Evolutionary conservation across 1,284 basidiomycete species (phyloP).

Genomic region (Ceratobasidium sp.): DNA sequence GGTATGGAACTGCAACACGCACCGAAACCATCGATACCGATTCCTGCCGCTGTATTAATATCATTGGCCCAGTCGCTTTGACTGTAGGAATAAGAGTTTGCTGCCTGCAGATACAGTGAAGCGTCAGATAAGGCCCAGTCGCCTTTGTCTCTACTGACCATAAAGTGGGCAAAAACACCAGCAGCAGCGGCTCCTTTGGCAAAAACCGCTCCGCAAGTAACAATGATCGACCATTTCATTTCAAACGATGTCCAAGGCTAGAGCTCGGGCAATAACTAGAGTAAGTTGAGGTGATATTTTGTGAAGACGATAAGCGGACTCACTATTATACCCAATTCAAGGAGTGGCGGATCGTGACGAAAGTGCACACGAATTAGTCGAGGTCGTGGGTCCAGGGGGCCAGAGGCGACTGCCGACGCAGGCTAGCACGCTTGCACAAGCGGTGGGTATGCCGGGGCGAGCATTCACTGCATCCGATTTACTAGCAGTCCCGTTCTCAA

Average conservation of each 20-base stretch:
- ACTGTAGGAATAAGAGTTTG: conserved; percentile 54
- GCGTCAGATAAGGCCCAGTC: conserved; percentile 44
- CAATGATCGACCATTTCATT: not conserved
- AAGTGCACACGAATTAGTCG: not conserved
- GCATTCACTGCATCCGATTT: too few species aligned
- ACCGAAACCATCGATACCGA: conserved; percentile 56
- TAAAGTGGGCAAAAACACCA: conserved; percentile 52
- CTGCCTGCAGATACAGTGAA: conserved; percentile 45
- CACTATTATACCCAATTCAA: not conserved
- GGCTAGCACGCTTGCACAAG: conserved; percentile 1
- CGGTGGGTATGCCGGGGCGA: conserved; percentile 8
- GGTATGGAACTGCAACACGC: conserved; percentile 43
- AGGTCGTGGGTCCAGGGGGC: too few species aligned
- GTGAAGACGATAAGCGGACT: not conserved
- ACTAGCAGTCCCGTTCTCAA: too few species aligned
- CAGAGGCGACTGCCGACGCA: not conserved
- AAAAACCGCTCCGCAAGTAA: conserved; percentile 17
- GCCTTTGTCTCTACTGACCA: conserved; percentile 41
- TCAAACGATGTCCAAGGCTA: not conserved
- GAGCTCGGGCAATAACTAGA: not conserved
- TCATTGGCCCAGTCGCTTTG: conserved; percentile 53
- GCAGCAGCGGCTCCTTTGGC: conserved; percentile 17
- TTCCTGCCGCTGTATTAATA: conserved; percentile 54
- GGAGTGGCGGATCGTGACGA: not conserved
- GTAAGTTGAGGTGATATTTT: not conserved